Base-by-base conservation (phyloP, 257 asterid genomes). In the Rauvolfia tetraphylla region DNA sequence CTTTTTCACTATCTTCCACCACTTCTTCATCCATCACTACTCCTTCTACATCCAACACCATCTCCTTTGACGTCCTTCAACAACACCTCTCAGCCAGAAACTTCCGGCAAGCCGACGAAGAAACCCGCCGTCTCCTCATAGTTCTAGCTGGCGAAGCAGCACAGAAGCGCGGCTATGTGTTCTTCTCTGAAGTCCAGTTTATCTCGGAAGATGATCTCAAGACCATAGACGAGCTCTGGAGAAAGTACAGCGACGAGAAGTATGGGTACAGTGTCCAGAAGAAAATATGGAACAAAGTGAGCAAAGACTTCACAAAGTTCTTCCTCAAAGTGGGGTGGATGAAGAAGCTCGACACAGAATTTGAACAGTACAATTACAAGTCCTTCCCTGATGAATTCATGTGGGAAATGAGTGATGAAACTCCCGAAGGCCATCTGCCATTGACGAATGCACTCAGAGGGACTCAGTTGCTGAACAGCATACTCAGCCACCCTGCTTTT, bases 131-230 rank as follows among this genome's bases (percentile, higher is more conserved):
- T 78, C 92, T 95, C 2, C 86, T 95, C 31, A 92, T 95, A 53
- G 83, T 79, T 62, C 89, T 95, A 31, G 94, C 99, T n/a, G 98
- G 99, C 1, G 98, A 95, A 66, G 83, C 89, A 54, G 92, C 98
- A 6, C 74, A 51, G 75, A 90, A 86, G 39, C 86, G 99, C 38
- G 97, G 96, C 7, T 95, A 95, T 83, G 97, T 95, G 0, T 92
- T 95, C 92, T 95, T 95, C 91, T 95, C 99, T 5, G 99, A 95
- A 66, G 97, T 86, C 11, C 85, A 90, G 65, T 95, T 95, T 93
- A 91, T 95, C 59, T 33, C 89, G 0, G 84, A 56, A 7, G 69
- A 79, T 1, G 96, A 88, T 25, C 86, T 95, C 39, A 84, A 72
- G 31, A 56, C 89, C 75, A 89, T 95, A 7, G 99, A 95, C 72